Evolutionary conservation across 192 early-diverging fungal genomes (phyloP), one percentile per base, ranked within the genome.

Genomic region (Cetraspora pellucida): DNA sequence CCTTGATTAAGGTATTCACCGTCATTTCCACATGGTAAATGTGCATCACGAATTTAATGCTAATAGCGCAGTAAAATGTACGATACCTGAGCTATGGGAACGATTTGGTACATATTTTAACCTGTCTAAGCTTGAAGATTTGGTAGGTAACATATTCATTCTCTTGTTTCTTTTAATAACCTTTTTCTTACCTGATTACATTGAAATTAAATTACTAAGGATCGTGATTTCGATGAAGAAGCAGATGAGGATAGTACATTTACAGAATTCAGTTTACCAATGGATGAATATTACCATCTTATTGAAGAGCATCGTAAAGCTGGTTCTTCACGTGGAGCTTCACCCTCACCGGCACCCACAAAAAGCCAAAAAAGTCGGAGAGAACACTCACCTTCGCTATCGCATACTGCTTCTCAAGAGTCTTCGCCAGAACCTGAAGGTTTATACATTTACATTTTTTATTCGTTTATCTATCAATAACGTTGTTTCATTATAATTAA

Each of bases 371-470:
- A 72, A 10, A 60, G 78, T 50, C 77, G 77, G 27, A 72, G 76
- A 70, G 80, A 82, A 19, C 74, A 23, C 14, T 63, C 74, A 3
- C 43, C 45, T 23, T 73, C 84, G 11, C 64, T 75, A 17, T 80
- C 82, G 9, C 74, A 73, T 43, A 68, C 78, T 19, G 80, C 75
- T 17, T 85, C 83, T 3, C 60, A 69, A 19, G 76, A 81, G 10
- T 80, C 82, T 10, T 81, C 84, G 19, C 82, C 84, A 14, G 84
- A 85, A 47, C 80, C 81, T 28, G 84, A 85, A 77, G 84, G 83
- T 75, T 37, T 37, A 1, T 37, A 37, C 37, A 37, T 7, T 37
- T 37, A 1, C 37, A 37, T 37, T 37, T 37, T 37, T 37, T 37
- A 37, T 37, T 37, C 37, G 7, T 37, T 37, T 37, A 37, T 37